These are phyloP conservation scores for Camillea tinctor DNA, from an alignment of 2,329 filamentous ascomycete species.

Conservation along the genomic window DNA sequence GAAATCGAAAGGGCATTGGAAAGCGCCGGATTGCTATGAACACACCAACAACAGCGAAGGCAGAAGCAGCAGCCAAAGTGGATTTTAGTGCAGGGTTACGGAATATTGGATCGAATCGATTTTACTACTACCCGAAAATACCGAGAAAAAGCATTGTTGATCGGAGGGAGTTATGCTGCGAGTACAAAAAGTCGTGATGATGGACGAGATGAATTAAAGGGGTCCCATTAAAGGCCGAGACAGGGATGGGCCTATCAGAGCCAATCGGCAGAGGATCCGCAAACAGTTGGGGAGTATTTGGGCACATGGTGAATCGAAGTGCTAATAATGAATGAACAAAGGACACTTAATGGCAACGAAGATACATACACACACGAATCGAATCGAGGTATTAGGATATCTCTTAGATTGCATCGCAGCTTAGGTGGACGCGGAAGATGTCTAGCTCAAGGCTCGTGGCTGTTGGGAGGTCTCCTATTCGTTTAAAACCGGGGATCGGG, in stretches of 20 bases:
- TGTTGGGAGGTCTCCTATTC: constrained; percentile 39
- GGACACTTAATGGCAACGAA: background rate
- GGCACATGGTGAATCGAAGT: constrained; percentile 6
- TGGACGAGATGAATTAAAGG: background rate
- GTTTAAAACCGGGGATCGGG: constrained; percentile 17
- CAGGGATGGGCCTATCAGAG: background rate
- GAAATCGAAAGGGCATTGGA: constrained; percentile 38
- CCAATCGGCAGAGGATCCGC: constrained; percentile 2
- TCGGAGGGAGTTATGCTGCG: background rate
- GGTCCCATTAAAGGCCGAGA: background rate
- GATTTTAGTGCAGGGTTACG: background rate
- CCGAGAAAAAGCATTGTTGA: background rate
- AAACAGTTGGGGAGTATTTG: constrained; percentile 9
- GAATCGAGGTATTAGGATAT: constrained; percentile 34
- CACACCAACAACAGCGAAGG: background rate
- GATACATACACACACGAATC: background rate
- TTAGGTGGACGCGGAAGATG: background rate
- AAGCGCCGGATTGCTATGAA: constrained; percentile 41
- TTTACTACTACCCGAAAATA: background rate
- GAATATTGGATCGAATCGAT: background rate
- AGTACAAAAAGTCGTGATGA: background rate
- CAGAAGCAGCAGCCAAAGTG: background rate
- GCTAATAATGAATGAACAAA: constrained; percentile 31
- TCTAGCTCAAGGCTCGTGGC: constrained; percentile 34
- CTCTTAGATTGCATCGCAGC: no score